Conservation (phyloP, 257 asterid genomes). For the Forsythia suspensa region DNA sequence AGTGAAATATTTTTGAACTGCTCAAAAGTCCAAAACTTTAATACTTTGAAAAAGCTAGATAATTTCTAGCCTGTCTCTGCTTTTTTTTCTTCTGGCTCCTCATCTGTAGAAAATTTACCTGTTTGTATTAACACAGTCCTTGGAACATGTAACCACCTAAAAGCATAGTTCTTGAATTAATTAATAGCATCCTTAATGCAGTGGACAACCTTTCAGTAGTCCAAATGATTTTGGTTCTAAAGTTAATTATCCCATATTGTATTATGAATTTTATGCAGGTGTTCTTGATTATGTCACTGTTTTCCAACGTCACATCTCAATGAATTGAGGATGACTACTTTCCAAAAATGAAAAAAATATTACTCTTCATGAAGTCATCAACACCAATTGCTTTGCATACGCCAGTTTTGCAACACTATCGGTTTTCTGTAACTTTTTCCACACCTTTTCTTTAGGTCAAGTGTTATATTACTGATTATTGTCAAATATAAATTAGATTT, state of each 20-base stretch:
- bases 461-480: background rate
- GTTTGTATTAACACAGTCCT: background rate
- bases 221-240: background rate
- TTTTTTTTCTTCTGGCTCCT: too few species aligned
- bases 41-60: background rate
- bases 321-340: background rate
- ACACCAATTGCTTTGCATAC: background rate
- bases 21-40: background rate
- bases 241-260: background rate
- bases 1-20: background rate
- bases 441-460: background rate
- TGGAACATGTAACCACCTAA: background rate
- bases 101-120: background rate
- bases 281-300: background rate
- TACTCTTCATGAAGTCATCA: background rate
- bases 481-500: background rate
- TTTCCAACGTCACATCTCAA: background rate
- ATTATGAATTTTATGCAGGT: background rate
- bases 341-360: background rate
- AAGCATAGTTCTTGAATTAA: background rate
- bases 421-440: background rate
- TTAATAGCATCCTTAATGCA: background rate
- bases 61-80: background rate
- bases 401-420: background rate
- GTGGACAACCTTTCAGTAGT: background rate